phyloP scores from a whole-genome alignment of 2,329 filamentous ascomycete genomes.

The Alternaria novae-zelandiae region DNA sequence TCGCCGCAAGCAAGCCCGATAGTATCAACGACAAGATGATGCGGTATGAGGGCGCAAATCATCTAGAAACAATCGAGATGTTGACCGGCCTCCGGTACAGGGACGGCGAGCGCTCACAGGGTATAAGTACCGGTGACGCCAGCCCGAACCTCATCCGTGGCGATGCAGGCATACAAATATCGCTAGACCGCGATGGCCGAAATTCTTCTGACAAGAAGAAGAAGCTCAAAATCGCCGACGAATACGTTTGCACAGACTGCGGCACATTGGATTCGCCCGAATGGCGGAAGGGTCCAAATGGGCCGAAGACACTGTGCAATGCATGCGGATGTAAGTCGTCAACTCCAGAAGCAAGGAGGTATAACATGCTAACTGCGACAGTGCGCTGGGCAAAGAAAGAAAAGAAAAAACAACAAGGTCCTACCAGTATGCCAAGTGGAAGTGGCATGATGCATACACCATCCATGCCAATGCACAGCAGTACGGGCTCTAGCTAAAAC shows the following conservation, averaged over 20 bases:
- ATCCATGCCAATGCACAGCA: constrained; percentile 36
- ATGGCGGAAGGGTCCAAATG: constrained; percentile 92
- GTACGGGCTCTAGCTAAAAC: constrained; percentile 38
- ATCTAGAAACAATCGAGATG: constrained; percentile 90
- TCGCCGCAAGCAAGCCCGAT: constrained; percentile 70
- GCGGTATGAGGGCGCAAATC: constrained; percentile 73
- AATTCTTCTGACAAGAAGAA: constrained; percentile 78
- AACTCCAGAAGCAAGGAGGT: background rate
- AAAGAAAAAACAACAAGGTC: constrained; percentile 66
- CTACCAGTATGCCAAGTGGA: constrained; percentile 20
- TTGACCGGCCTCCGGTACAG: constrained; percentile 86
- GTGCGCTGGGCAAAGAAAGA: constrained; percentile 73
- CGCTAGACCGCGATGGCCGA: constrained; percentile 76
- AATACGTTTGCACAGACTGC: constrained; percentile 96
- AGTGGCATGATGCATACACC: constrained; percentile 27
- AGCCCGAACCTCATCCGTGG: constrained; percentile 83
- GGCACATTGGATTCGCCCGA: constrained; percentile 93
- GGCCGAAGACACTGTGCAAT: constrained; percentile 94
- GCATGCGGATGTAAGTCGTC: constrained; percentile 79
- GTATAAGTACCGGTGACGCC: constrained; percentile 84
- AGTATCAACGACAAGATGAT: constrained; percentile 86
- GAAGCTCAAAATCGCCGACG: constrained; percentile 80
- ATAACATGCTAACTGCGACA: constrained; percentile 36
- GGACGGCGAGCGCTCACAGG: constrained; percentile 85
- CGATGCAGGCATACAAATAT: constrained; percentile 84